Base-by-base conservation (phyloP, 202 grass and related monocot genomes). In the Zoysia matrella region DNA sequence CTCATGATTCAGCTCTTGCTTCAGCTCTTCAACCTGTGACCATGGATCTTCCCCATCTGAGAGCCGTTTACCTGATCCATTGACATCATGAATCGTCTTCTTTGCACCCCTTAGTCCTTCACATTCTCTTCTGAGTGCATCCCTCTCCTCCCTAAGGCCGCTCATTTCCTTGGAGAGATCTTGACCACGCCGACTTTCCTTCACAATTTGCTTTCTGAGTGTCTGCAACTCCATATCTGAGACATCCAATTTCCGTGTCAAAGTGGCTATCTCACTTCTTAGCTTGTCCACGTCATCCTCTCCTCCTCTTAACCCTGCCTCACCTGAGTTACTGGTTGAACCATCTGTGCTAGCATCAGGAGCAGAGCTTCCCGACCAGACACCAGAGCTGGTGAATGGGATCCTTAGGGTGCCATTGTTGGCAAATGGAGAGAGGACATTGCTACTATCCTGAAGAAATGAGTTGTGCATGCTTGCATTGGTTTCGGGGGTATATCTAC, bases 171-270 rank as follows among this genome's bases (percentile, higher is more conserved):
- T 93, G 69, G 86, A 93, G 74, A 99, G 87, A 73, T 99, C 91
- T 84, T 96, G 96, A n/a, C 85, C 81, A 72, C 96, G 85, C 70
- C 82, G 80, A 67, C 83, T 94, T 76, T 99, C 96, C 85, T 99
- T 99, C 3, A 89, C 78, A 69, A 96, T 83, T 83, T 99, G 96
- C 77, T 99, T 99, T 65, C 93, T 78, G 16, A 99, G 85, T 66
- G 96, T 99, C 85, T 96, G 96, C 56, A 99, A 76, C 85, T 99
- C 96, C 77, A 99, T 83, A 65, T 99, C 93, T 2, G 96, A 99
- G 58, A 99, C 69, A 83, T 99, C 91, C 42, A 87, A 52, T 82
- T 99, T 99, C 60, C 96, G 72, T 5, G 85, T 91, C 70, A 99
- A 72, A 80, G 83, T 81, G 87, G 85, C 71, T 67, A 99, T 57